Conservation (phyloP, 2,329 filamentous ascomycete species). For the Fonsecaea monophora region DNA sequence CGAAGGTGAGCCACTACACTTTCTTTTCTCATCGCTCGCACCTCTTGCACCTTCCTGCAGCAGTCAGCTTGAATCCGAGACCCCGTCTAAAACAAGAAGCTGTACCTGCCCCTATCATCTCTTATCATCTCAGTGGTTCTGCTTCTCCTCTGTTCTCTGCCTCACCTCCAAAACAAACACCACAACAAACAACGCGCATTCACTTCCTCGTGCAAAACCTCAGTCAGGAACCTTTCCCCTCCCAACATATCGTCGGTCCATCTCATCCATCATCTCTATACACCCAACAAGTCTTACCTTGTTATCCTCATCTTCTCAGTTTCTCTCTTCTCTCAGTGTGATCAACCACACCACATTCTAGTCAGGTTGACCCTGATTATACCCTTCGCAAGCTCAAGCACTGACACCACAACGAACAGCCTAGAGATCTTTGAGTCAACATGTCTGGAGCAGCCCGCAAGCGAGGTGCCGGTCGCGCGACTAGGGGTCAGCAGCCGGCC, state of each 20-base stretch:
- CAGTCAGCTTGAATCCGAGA: neutral
- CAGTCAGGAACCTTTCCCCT: neutral
- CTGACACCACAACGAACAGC: conserved; percentile 20
- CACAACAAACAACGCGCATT: conserved; percentile 8
- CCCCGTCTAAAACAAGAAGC: neutral
- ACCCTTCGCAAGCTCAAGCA: conserved; percentile 8
- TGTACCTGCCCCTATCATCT: neutral
- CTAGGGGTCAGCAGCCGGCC: conserved; percentile 43
- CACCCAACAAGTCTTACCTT: neutral
- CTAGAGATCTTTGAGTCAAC: conserved; percentile 5
- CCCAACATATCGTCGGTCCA: neutral
- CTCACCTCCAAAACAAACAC: conserved; percentile 13
- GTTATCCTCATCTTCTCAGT: neutral
- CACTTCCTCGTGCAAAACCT: neutral
- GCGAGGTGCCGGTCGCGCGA: conserved; percentile 37
- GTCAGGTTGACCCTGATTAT: neutral
- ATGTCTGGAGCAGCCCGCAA: conserved; percentile 39
- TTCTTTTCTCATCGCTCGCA: neutral
- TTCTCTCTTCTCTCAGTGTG: neutral
- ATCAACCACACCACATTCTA: neutral
- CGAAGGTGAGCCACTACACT: neutral
- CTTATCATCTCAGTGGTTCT: neutral
- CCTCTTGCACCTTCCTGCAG: neutral
- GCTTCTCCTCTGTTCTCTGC: conserved; percentile 16
- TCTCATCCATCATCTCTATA: neutral